Conservation (phyloP, 116 monocot species). For the Trichopus zeylanicus region DNA sequence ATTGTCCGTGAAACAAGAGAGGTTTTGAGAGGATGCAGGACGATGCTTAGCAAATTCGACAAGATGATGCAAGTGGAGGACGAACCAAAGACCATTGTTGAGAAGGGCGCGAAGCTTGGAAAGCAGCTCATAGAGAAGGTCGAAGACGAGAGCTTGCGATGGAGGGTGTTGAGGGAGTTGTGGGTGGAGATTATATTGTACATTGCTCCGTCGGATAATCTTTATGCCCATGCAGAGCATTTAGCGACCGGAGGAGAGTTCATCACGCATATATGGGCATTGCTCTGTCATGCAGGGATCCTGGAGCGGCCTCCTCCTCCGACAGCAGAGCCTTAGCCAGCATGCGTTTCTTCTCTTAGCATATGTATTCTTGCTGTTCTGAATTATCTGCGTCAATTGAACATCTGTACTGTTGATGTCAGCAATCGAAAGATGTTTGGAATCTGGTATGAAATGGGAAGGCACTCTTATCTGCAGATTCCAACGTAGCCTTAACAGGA, state of each 20-base stretch:
- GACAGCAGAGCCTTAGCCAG: not conserved
- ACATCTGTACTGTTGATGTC: too few species aligned
- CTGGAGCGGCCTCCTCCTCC: not conserved
- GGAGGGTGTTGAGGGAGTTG: conserved; percentile 13
- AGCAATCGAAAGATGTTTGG: too few species aligned
- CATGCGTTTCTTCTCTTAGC: too few species aligned
- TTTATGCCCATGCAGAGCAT: not conserved
- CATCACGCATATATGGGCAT: conserved; percentile 17
- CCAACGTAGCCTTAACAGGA: too few species aligned
- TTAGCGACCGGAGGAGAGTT: conserved; percentile 10
- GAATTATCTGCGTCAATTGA: too few species aligned
- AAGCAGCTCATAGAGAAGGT: not conserved
- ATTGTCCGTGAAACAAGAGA: not conserved
- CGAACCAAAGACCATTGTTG: not conserved
- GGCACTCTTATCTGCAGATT: too few species aligned
- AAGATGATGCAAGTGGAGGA: not conserved
- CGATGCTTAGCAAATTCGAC: not conserved
- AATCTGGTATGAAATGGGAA: too few species aligned
- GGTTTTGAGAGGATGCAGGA: not conserved
- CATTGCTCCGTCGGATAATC: conserved; percentile 17
- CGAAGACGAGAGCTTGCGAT: conserved; percentile 4
- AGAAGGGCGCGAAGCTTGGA: not conserved
- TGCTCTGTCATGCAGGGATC: conserved; percentile 7
- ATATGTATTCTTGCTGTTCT: too few species aligned
- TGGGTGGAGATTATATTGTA: conserved; percentile 14